Base-by-base conservation (phyloP, 2,329 filamentous ascomycete genomes). In the Cercospora sojina region DNA sequence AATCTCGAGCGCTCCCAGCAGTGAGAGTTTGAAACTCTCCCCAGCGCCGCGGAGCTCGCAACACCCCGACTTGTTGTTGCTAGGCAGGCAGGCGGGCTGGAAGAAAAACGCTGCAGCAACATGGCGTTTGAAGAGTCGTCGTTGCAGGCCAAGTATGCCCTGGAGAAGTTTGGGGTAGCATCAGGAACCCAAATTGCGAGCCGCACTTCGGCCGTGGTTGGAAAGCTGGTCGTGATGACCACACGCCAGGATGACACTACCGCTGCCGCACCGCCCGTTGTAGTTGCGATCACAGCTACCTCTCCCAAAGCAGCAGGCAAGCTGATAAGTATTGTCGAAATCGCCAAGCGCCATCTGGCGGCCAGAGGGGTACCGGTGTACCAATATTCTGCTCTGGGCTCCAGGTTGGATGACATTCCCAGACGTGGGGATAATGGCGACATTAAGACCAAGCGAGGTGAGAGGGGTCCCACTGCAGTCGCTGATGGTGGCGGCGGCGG, bases 271-370 rank as follows among this genome's bases (percentile, higher is more conserved):
- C 29, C 16, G 31, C 76, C 79, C 1, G 72, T 69, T 18, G 69
- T 86, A 0, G 74, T 82, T 8, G 70, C 78, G 38, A 67, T 84
- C 9, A 72, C 75, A 51, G 78, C 82, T 13, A 78, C 79, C 61
- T 75, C 77, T 3, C 51, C 51, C 51, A 69, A 71, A 13, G 75
- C 73, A 3, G 83, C 86, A 1, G 83, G 82, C 77, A 93, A 92
- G 77, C 81, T 91, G 72, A 85, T 91, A 71, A 89, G 86, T 3
- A 84, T 92, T 55, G 83, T 84, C 53, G 90, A 92, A 77, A 87
- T 90, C 43, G 74, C 73, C n/a, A 79, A 80, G 66, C 74, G 78
- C 74, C 64, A 79, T 16, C 74, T 78, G 16, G 78, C 77, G 16
- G 41, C 70, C 73, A 84, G 25, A 79, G 83, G 70, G 79, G 83